phyloP scores from a whole-genome alignment of 2,329 filamentous ascomycete genomes.

The Epichloe hybrida region DNA sequence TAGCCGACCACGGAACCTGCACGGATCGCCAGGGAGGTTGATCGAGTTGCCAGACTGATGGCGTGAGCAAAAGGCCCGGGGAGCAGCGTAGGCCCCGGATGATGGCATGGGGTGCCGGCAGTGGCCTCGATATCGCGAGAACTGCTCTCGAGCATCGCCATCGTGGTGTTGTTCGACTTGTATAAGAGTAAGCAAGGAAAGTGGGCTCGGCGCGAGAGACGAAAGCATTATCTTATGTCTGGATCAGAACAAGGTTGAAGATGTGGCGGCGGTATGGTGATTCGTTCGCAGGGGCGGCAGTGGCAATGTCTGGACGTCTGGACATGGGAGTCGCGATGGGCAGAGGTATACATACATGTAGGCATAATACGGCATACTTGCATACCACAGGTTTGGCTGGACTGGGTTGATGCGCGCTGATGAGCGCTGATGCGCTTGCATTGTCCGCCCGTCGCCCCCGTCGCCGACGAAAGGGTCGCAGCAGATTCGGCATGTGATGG shows the following conservation, averaged over 20 bases:
- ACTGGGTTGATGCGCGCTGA: too few relatives aligned
- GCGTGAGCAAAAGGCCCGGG: slow-evolving; percentile 43
- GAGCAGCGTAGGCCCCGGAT: slow-evolving; percentile 34
- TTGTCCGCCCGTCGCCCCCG: too few relatives aligned
- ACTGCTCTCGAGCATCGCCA: slow-evolving; percentile 1
- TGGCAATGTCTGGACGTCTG: slow-evolving; percentile 2
- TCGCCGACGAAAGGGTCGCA: too few relatives aligned
- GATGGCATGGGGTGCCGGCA: slow-evolving; percentile 8
- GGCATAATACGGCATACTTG: neutral
- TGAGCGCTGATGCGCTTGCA: too few relatives aligned
- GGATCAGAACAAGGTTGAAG: too few relatives aligned
- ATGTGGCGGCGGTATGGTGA: neutral
- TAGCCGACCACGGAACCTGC: slow-evolving; percentile 37
- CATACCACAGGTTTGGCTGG: too few relatives aligned
- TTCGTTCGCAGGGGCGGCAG: neutral
- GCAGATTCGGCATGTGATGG: too few relatives aligned
- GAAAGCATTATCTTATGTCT: too few relatives aligned
- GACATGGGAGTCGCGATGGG: neutral
- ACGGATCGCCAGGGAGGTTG: slow-evolving; percentile 43
- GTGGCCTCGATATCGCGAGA: slow-evolving; percentile 6
- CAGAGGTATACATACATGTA: neutral
- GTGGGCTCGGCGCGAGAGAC: too few relatives aligned
- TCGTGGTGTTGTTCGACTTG: neutral
- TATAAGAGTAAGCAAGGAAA: neutral
- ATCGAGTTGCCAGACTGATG: slow-evolving; percentile 47